Evolutionary conservation across 352 stramenopile genomes (phyloP), one percentile per base, ranked within the genome.

Genomic region (Lagenidium giganteum): DNA sequence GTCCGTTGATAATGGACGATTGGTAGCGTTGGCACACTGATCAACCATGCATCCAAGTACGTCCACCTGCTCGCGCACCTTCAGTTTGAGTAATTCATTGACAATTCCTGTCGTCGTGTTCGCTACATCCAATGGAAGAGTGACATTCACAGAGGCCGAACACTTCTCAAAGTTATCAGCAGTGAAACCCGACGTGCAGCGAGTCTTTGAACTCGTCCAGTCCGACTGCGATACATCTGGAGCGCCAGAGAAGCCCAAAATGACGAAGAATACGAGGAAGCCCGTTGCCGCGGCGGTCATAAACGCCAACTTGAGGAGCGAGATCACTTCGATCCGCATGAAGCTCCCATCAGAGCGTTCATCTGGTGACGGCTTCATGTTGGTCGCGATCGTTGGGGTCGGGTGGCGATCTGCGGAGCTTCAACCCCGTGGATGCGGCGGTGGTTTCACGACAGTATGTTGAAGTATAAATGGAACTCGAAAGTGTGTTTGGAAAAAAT

Each of bases 241-340:
- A 0, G 66, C 58, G 24, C 47, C 57, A 20, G 41, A 34, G 33
- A 71, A 84, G 17, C 68, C 71, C 21, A 81, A 35, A 4, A 74
- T 24, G 26, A 78, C 64, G 26, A 82, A 79, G 18, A 82, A 34
- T 31, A 58, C 41, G 17, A 81, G 45, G 11, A 76, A 53, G 4
- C 31, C 57, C 50, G 42, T 61, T 23, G 1, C 63, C 47, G 20
- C 32, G 7, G 51, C 37, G 6, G 56, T 63, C 17, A 79, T 21
- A 3, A 57, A 31, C 5, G 63, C 26, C 13, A 84, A 42, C 49
- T 84, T 84, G 43, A 81, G 47, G 56, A 79, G 67, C 13, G 71
- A 79, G 11, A 77, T 61, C 24, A 82, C 68, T 33, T 84, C 71
- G 29, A 84, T 74, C 23, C 66, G 57, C 68, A 79, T 84, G 36